Evolutionary conservation across 495 filamentous ascomycete genomes (phyloP), one percentile per base, ranked within the genome.

Genomic region (Aspergillus taichungensis): DNA sequence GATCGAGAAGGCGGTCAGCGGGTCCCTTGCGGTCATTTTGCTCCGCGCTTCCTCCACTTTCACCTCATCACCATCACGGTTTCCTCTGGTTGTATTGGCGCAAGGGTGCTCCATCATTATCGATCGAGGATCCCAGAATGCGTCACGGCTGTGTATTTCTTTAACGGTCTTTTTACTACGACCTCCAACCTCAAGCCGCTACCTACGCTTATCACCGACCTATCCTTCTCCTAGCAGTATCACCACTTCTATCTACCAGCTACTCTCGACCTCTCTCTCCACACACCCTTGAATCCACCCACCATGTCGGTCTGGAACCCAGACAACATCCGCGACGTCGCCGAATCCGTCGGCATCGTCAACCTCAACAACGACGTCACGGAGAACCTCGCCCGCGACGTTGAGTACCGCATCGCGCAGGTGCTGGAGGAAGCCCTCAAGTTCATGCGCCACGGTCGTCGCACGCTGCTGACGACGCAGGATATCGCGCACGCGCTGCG

Each of bases 281-380:
- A 14, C 5, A 38, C 24, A 43, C 24, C 32, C 12, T 30, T 9
- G 6, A 0, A 18, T 42, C 35, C 13, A 13, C 3, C 39, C 58
- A 57, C 40, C 31, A 75, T 76, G 73, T 74, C 74, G 6, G 78
- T 94, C 54, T 98, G 92, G 92, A 96, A 96, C 61, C 85, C 84
- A 13, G 94, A 98, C 53, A 97, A 92, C 49, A 85, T 97, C 51
- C 77, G 78, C 54, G 92, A 98, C 60, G 88, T 97, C 34, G 91
- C 91, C 37, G 92, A 98, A 59, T 95, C 92, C 6, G 81, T 96
- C 42, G 92, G 92, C 32, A 88, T 97, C 48, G 66, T 77, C 43
- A 75, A 77, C 39, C 74, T 98, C 44, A 73, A 72, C 54, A 84
- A 92, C 34, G 89, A 95, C 45, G 84, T 88, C 11, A 77, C 87